A percentile compares a stretch with the other conserved stretches of the same genome.
phyloP scores from a whole-genome alignment of 257 asterid genomes.

The Solanum lignicaule region DNA sequence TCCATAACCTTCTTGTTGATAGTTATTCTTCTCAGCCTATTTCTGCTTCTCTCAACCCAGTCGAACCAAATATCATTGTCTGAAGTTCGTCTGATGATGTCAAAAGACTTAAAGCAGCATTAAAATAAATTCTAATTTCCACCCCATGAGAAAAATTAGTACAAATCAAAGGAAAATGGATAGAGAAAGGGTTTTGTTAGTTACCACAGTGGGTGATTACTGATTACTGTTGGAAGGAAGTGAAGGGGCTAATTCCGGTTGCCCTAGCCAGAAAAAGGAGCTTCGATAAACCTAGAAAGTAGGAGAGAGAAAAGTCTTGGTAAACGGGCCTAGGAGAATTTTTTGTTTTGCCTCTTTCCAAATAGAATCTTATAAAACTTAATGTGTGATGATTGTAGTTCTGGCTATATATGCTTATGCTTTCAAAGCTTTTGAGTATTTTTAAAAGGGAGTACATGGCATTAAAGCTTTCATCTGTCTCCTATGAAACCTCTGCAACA shows the following conservation, averaged over 20 bases:
- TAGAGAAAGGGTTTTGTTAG: background rate
- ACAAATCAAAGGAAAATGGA: background rate
- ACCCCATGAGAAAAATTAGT: background rate
- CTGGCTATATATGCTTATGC: background rate
- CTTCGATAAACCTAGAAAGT: background rate
- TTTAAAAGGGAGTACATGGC: background rate
- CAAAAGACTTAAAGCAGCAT: background rate
- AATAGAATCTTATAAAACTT: background rate
- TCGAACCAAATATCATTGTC: background rate
- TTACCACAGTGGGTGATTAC: background rate
- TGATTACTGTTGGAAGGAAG: background rate
- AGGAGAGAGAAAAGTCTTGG: background rate
- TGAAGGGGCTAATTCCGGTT: background rate
- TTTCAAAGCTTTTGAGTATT: background rate
- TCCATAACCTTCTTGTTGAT: background rate
- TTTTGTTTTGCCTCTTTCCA: background rate
- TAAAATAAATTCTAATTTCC: background rate
- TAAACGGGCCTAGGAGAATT: background rate
- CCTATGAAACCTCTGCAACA: background rate
- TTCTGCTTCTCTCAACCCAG: background rate
- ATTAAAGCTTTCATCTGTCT: background rate
- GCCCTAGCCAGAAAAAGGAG: background rate
- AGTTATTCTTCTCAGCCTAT: background rate
- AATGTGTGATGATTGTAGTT: background rate
- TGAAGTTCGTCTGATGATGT: background rate